These are phyloP conservation scores for Septoria petroselini DNA, from an alignment of 2,329 filamentous ascomycete genomes.

Conservation along the genomic window DNA sequence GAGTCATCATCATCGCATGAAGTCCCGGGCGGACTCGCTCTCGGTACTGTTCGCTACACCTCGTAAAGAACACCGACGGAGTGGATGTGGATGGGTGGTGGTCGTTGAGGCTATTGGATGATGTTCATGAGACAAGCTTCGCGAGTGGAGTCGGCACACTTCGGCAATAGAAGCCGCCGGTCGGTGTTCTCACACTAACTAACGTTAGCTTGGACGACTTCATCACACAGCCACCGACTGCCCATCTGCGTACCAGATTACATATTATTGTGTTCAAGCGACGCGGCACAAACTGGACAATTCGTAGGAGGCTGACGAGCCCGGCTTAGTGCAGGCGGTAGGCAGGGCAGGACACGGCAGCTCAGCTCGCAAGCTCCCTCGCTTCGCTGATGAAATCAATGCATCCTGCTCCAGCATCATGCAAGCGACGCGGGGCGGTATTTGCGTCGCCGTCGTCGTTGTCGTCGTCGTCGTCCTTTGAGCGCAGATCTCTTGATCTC, in stretches of 20 bases:
- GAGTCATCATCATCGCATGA: not conserved
- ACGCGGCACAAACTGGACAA: too few species aligned
- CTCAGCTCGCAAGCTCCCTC: not conserved
- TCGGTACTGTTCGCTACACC: not conserved
- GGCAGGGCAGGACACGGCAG: not conserved
- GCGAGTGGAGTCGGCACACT: not conserved
- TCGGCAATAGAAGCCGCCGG: not conserved
- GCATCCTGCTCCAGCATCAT: not conserved
- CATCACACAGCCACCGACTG: too few species aligned
- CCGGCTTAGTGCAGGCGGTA: not conserved
- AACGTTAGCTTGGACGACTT: too few species aligned
- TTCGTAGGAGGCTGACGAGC: too few species aligned
- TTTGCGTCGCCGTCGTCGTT: not conserved
- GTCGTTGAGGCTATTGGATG: slow-evolving; percentile 2
- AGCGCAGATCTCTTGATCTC: not conserved
- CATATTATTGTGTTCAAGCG: too few species aligned
- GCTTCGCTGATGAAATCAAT: not conserved
- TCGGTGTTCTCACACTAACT: too few species aligned
- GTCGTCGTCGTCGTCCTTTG: not conserved
- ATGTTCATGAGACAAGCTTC: not conserved
- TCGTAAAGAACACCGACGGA: slow-evolving; percentile 3
- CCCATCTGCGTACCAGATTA: too few species aligned
- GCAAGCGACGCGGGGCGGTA: not conserved
- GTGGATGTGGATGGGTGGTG: slow-evolving; percentile 3
- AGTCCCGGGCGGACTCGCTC: too few species aligned